phyloP scores from a whole-genome alignment of 73 alveolate genomes.

The Tetrahymena borealis region DNA sequence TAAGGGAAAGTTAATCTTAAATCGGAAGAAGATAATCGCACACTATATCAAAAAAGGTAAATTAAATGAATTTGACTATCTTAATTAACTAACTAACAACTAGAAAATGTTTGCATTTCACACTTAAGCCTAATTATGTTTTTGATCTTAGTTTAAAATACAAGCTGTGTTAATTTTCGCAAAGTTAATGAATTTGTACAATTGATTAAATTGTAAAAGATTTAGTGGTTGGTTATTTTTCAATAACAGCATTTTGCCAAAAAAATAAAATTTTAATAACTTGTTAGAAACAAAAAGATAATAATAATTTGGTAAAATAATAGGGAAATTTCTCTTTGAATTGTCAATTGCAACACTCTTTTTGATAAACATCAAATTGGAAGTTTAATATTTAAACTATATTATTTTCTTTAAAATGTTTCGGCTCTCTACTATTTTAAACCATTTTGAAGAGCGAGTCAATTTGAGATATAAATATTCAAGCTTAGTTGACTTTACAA shows the following conservation, averaged over 20 bases:
- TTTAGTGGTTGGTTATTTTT: no score
- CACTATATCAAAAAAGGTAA: not conserved
- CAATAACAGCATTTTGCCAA: no score
- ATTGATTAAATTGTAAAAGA: no score
- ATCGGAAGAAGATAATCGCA: not conserved
- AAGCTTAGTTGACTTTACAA: not conserved
- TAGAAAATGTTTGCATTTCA: no score
- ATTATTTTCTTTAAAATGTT: not conserved
- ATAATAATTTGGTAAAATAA: not conserved
- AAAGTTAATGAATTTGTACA: no score
- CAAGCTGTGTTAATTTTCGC: no score
- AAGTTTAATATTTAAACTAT: not conserved
- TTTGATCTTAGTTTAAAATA: no score
- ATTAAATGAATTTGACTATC: no score
- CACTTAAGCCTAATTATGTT: no score
- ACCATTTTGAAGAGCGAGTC: not conserved
- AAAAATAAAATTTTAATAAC: no score
- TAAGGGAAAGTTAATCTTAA: not conserved
- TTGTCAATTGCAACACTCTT: not conserved
- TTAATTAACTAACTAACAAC: no score
- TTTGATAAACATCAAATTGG: not conserved
- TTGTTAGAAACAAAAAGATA: no score
- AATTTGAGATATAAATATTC: not conserved
- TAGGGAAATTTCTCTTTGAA: not conserved
- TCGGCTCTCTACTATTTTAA: not conserved